These are phyloP conservation scores for Entoloma clypeatum DNA, from an alignment of 1,284 basidiomycete genomes.

Conservation along the genomic window DNA sequence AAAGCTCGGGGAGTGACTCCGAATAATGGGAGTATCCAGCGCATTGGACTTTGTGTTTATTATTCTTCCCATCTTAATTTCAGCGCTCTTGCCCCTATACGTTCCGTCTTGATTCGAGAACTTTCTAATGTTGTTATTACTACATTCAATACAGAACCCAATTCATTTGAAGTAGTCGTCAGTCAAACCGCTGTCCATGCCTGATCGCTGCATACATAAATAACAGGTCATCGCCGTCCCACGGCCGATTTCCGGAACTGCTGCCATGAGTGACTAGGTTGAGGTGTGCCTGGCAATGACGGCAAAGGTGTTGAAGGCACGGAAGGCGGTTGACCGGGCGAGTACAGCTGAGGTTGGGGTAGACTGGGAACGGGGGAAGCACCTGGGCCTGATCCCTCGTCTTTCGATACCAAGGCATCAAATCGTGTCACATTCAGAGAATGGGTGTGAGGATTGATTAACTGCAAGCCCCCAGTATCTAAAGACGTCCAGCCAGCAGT, in stretches of 20 bases:
- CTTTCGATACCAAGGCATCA: background rate
- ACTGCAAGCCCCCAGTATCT: conserved; percentile 38
- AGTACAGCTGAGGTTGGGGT: conserved; percentile 16
- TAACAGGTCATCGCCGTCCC: conserved; percentile 15
- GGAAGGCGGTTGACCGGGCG: conserved; percentile 6
- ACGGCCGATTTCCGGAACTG: conserved; percentile 44
- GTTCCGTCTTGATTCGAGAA: too few species aligned
- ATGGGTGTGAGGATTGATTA: conserved; percentile 18
- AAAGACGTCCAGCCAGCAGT: conserved; percentile 59
- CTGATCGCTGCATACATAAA: too few species aligned
- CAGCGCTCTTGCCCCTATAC: conserved; percentile 17
- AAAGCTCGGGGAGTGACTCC: conserved; percentile 78
- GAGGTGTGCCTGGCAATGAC: conserved; percentile 16
- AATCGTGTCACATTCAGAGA: conserved; percentile 14
- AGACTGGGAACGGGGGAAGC: conserved; percentile 19
- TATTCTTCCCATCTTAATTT: conserved; percentile 15
- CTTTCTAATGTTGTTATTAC: too few species aligned
- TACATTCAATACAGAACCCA: too few species aligned
- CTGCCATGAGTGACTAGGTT: conserved; percentile 41
- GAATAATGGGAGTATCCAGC: conserved; percentile 45
- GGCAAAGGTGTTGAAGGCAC: conserved; percentile 8
- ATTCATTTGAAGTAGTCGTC: too few species aligned
- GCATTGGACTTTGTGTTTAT: conserved; percentile 16
- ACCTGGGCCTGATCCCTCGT: too few species aligned
- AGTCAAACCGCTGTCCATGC: too few species aligned